Base-by-base conservation (phyloP, 176 grass and related monocot genomes). In the Oryza australiensis region DNA sequence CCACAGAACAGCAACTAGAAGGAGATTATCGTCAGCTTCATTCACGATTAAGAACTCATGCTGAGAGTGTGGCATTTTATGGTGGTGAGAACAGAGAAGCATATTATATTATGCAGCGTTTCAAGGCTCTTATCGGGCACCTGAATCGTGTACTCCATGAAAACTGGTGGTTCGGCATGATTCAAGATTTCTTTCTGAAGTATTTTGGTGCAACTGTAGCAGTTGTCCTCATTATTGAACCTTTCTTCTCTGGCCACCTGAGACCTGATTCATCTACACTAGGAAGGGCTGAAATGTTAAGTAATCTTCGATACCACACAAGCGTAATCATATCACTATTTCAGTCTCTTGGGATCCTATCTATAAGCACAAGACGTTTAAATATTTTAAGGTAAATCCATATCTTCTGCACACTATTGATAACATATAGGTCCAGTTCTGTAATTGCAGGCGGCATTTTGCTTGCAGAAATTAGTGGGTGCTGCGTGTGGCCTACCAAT, bases 91-190 rank as follows among this genome's bases (percentile, higher is more conserved):
- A 86, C 27, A 94, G 91, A 84, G 96, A 99, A 84, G 92, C 89
- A 62, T 92, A 77, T 67, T 85, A 99, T 86, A 99, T 99, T 20
- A 90, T 89, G 85, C 79, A 95, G 68, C 86, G 83, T 68, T 99
- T 99, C 76, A 68, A 87, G 70, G 84, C 85, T 86, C 93, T 99
- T 84, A 64, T 95, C 80, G 80, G 85, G 28, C 96, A 99, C 77
- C 83, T 99, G 73, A 95, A 89, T 82, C 66, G 86, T 91, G 89
- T 95, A 41, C 90, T 89, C 72, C 93, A 99, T 83, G 96, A 99
- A 55, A 92, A 93, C 74, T 99, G 96, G 96, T 99, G 96, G 96
- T 99, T 99, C 13, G 96, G 96, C 78, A 99, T 99, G 96, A 95
- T 95, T 84, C 96, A 99, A 86, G 96, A 99, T 86, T 99, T 99